phyloP scores from a whole-genome alignment of 768 basidiomycete genomes.

The Aureoboletus auriporus region DNA sequence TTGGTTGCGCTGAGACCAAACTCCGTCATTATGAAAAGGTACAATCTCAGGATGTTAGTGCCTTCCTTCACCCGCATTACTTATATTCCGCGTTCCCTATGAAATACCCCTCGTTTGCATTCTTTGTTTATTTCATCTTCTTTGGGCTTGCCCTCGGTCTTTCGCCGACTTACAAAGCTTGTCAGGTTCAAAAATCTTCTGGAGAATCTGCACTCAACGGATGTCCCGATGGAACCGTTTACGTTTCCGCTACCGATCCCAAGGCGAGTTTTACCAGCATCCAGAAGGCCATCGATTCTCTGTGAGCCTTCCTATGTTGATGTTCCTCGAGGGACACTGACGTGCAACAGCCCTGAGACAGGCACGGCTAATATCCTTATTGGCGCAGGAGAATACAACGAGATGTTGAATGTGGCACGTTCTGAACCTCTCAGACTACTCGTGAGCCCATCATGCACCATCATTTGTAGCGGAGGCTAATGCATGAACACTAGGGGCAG shows the following conservation, averaged over 20 bases:
- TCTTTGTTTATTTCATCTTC: conserved; percentile 2
- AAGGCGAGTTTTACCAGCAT: conserved; percentile 45
- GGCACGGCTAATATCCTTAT: conserved; percentile 48
- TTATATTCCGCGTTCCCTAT: not conserved
- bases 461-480: not conserved
- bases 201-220: conserved; percentile 42
- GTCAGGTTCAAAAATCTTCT: conserved; percentile 48
- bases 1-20: too few relatives aligned
- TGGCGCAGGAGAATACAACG: conserved; percentile 55
- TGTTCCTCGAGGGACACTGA: not conserved
- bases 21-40: too few relatives aligned
- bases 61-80: too few relatives aligned
- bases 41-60: too few relatives aligned
- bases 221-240: conserved; percentile 57
- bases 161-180: conserved; percentile 44
- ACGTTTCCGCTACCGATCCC: conserved; percentile 48
- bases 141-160: conserved; percentile 25
- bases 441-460: conserved; percentile 27
- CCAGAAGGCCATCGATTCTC: conserved; percentile 52
- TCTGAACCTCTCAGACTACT: conserved; percentile 52
- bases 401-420: conserved; percentile 55
- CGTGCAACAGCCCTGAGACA: conserved; percentile 35
- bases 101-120: conserved; percentile 3
- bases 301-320: conserved; percentile 36
- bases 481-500: not conserved